A percentile compares a stretch with the other conserved stretches of the same genome.
phyloP scores from a whole-genome alignment of 2,329 filamentous ascomycete species.

The Hymenoscyphus scutula region DNA sequence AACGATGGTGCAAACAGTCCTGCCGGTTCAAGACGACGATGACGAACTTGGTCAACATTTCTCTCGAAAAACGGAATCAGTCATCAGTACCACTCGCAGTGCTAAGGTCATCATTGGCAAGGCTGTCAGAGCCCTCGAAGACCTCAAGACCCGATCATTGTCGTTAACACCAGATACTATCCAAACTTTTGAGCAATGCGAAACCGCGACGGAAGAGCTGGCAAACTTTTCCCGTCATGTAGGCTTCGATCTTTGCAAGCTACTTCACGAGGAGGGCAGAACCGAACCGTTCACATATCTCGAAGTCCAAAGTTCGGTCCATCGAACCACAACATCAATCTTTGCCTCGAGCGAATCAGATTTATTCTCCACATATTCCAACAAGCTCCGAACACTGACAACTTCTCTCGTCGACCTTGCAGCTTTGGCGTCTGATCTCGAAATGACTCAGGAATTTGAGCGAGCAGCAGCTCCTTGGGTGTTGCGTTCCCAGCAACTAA shows the following conservation, averaged over 20 bases:
- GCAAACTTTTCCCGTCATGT: slow-evolving; percentile 64
- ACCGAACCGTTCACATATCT: slow-evolving; percentile 62
- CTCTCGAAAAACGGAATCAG: slow-evolving; percentile 65
- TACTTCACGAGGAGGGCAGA: slow-evolving; percentile 71
- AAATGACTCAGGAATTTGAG: slow-evolving; percentile 77
- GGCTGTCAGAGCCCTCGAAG: slow-evolving; percentile 71
- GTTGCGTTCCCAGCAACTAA: slow-evolving; percentile 75
- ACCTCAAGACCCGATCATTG: slow-evolving; percentile 72
- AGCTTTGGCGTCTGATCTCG: slow-evolving; percentile 66
- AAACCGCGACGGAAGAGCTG: slow-evolving; percentile 62
- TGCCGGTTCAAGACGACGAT: slow-evolving; percentile 58
- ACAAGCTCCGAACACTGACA: slow-evolving; percentile 64
- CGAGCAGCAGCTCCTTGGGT: slow-evolving; percentile 76
- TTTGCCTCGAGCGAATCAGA: slow-evolving; percentile 62
- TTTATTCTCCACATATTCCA: slow-evolving; percentile 65
- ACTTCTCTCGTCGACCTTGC: slow-evolving; percentile 68
- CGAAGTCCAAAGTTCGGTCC: slow-evolving; percentile 65
- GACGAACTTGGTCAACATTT: slow-evolving; percentile 68
- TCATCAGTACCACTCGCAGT: slow-evolving; percentile 74
- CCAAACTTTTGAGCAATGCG: slow-evolving; percentile 68
- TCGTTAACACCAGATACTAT: slow-evolving; percentile 67
- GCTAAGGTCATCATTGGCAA: slow-evolving; percentile 82
- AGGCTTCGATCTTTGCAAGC: slow-evolving; percentile 60
- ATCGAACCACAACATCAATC: slow-evolving; percentile 50
- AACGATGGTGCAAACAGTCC: slow-evolving; percentile 63